Conservation (phyloP, 495 filamentous ascomycete genomes). For the Geopyxis carbonaria region DNA sequence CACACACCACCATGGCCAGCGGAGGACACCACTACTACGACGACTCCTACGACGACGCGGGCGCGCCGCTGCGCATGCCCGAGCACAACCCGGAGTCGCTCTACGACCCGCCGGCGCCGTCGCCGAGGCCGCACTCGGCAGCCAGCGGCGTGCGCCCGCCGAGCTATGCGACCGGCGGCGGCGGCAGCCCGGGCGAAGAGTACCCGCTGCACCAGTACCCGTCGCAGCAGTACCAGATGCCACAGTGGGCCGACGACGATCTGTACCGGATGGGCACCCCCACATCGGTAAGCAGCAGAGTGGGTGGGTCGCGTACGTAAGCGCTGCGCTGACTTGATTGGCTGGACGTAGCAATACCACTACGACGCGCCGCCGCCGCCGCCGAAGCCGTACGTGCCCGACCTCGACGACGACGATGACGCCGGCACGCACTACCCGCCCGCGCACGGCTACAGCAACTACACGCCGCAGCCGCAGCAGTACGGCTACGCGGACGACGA, state of each 20-base stretch:
- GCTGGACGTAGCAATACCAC: background rate
- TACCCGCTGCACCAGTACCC: slow-evolving; percentile 24
- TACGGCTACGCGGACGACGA: slow-evolving; percentile 37
- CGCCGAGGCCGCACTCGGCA: background rate
- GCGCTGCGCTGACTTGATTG: background rate
- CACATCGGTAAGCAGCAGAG: background rate
- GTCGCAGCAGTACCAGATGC: slow-evolving; percentile 25
- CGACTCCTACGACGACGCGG: too few species aligned
- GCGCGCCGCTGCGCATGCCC: too few species aligned
- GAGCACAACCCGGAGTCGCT: background rate
- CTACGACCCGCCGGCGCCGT: background rate
- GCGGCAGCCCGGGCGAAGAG: background rate
- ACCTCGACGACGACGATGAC: background rate
- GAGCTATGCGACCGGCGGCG: background rate
- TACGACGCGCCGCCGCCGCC: background rate
- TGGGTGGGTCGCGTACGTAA: background rate
- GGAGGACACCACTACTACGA: too few species aligned
- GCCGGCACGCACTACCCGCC: too few species aligned
- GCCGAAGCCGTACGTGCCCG: background rate
- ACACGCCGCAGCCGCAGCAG: background rate
- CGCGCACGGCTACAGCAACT: background rate
- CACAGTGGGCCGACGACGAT: slow-evolving; percentile 2
- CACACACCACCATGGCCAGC: too few species aligned
- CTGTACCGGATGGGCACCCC: slow-evolving; percentile 2
- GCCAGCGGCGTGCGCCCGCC: too few species aligned